phyloP scores from a whole-genome alignment of 2,329 filamentous ascomycete species.

The Neospermospora avenae region DNA sequence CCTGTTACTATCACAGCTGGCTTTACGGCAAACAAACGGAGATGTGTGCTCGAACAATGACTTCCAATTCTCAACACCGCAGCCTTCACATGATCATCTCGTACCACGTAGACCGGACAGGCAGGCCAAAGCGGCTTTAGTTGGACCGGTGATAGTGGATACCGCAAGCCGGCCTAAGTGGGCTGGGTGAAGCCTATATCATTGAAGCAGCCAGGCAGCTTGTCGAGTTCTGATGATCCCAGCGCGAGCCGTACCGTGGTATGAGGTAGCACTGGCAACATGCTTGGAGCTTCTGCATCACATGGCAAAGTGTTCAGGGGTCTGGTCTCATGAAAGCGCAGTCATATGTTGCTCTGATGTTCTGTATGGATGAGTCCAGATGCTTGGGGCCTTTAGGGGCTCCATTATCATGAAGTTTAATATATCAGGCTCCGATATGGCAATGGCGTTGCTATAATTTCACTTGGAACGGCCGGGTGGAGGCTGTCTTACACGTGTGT shows the following conservation, averaged over 20 bases:
- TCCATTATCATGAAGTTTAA: not conserved
- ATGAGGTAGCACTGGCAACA: not conserved
- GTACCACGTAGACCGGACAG: conserved; percentile 11
- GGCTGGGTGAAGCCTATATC: not conserved
- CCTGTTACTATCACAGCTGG: conserved; percentile 13
- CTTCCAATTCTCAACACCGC: conserved; percentile 12
- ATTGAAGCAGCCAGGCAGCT: not conserved
- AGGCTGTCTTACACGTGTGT: conserved; percentile 4
- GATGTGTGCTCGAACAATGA: conserved; percentile 3
- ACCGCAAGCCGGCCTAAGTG: conserved; percentile 4
- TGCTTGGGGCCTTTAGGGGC: conserved; percentile 1
- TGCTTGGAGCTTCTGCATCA: conserved; percentile 19
- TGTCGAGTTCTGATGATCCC: conserved; percentile 4
- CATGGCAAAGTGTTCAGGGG: conserved; percentile 14
- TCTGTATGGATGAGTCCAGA: conserved; percentile 2
- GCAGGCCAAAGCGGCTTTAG: conserved; percentile 11
- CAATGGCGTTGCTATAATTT: not conserved
- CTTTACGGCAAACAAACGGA: conserved; percentile 5
- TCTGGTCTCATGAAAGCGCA: conserved; percentile 9
- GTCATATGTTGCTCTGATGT: conserved; percentile 5
- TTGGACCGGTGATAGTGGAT: not conserved
- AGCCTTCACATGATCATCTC: conserved; percentile 2
- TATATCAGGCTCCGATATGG: conserved; percentile 8
- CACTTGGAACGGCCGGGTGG: not conserved
- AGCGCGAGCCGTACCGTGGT: not conserved